These are phyloP conservation scores for Cryoendolithus antarcticus DNA, from an alignment of 2,329 filamentous ascomycete species.

Conservation along the genomic window DNA sequence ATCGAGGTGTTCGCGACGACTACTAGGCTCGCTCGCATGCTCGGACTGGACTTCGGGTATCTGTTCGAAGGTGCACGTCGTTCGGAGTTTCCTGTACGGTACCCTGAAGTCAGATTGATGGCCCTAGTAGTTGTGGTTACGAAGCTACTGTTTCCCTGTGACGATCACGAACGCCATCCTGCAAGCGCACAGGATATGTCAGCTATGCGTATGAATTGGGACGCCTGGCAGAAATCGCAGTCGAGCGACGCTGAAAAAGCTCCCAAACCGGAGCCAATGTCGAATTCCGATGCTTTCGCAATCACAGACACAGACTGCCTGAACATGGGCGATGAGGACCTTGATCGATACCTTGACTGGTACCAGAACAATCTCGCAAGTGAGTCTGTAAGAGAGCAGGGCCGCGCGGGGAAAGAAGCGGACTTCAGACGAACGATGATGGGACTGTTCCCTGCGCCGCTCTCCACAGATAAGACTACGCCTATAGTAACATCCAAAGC, in stretches of 20 bases:
- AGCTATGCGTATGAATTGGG: constrained; percentile 58
- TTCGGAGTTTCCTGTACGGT: constrained; percentile 29
- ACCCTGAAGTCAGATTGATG: constrained; percentile 66
- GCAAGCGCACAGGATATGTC: constrained; percentile 43
- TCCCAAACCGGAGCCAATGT: constrained; percentile 1
- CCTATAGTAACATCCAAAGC: too few relatives aligned
- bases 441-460: constrained; percentile 27
- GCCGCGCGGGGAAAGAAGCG: constrained; percentile 19
- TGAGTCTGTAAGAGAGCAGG: constrained; percentile 27
- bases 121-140: constrained; percentile 60
- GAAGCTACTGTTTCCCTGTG: constrained; percentile 70
- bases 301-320: constrained; percentile 51
- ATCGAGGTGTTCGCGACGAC: constrained; percentile 53
- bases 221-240: constrained; percentile 40
- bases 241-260: constrained; percentile 5
- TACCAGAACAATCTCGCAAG: constrained; percentile 55
- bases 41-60: constrained; percentile 36
- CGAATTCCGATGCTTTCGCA: constrained; percentile 35
- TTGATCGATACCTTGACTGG: constrained; percentile 72
- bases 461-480: constrained; percentile 3
- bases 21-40: constrained; percentile 41
- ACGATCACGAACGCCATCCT: constrained; percentile 42
- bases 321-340: constrained; percentile 45
- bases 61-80: too few relatives aligned
- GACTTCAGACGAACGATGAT: constrained; percentile 30